Evolutionary conservation across 192 early-diverging fungal genomes (phyloP).

Genomic region (Kappamyces sp.): DNA sequence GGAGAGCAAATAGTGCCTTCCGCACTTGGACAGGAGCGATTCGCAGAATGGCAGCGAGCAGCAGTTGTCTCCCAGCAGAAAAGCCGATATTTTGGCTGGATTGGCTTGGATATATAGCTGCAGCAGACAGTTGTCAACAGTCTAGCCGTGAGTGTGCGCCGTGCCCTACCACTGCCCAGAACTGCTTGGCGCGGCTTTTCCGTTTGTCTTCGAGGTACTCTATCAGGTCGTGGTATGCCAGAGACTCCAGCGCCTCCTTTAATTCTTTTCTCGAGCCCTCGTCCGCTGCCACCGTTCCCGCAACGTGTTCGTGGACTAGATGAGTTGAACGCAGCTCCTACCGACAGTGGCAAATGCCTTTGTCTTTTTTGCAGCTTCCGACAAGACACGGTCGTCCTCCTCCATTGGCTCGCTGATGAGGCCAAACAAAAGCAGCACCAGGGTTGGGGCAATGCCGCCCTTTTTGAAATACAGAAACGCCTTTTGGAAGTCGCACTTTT

Average conservation of each 20-base stretch:
- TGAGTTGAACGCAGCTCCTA: conserved; percentile 51
- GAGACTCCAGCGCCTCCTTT: conserved; percentile 9
- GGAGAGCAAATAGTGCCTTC: conserved; percentile 56
- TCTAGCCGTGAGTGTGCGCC: conserved; percentile 18
- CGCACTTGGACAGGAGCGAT: conserved; percentile 34
- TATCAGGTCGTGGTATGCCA: conserved; percentile 1
- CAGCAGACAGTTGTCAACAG: conserved; percentile 49
- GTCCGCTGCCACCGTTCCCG: conserved; percentile 12
- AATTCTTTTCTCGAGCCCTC: conserved; percentile 3
- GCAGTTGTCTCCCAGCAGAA: conserved; percentile 37
- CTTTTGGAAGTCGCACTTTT: conserved; percentile 49
- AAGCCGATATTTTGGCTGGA: conserved; percentile 19
- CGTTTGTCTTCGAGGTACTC: background rate
- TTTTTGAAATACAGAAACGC: conserved; percentile 55
- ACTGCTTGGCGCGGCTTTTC: too few species aligned
- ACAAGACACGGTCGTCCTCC: background rate
- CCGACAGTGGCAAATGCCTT: too few species aligned
- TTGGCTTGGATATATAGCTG: conserved; percentile 33
- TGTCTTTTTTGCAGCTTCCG: too few species aligned
- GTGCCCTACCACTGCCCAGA: too few species aligned
- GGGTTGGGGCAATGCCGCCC: conserved; percentile 55
- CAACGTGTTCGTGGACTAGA: conserved; percentile 28
- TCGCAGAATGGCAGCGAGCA: conserved; percentile 40
- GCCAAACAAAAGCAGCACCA: background rate
- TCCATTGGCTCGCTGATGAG: background rate